Percentiles rank a stretch among this genome's conserved stretches.
Conservation (phyloP, 495 filamentous ascomycete genomes). For the Podospora tetraspora region DNA sequence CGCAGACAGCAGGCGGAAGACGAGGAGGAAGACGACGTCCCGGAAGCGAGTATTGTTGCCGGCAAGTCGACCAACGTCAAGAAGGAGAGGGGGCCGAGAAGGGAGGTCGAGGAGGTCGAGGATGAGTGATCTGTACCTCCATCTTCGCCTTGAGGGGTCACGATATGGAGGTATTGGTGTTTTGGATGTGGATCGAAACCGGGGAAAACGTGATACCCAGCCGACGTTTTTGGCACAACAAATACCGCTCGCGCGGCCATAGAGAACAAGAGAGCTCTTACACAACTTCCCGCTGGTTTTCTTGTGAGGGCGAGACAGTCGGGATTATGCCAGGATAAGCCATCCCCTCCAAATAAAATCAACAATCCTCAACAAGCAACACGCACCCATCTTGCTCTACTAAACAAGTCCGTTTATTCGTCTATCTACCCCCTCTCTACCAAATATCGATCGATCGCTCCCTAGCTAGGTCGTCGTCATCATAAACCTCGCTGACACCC, state of each 20-base stretch:
- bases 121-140: slow-evolving; percentile 3
- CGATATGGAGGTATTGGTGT: background rate
- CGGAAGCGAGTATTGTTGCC: slow-evolving; percentile 19
- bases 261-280: background rate
- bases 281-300: background rate
- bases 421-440: background rate
- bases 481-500: background rate
- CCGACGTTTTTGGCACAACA: background rate
- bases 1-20: slow-evolving; percentile 23
- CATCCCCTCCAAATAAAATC: background rate
- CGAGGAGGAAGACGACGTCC: slow-evolving; percentile 24
- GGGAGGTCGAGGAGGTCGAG: slow-evolving; percentile 12
- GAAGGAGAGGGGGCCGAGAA: slow-evolving; percentile 15
- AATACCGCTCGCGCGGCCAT: background rate
- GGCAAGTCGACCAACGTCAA: slow-evolving; percentile 22
- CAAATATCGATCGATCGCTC: background rate
- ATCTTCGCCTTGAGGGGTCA: background rate
- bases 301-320: background rate
- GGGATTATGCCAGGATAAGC: background rate
- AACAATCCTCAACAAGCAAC: background rate
- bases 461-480: background rate
- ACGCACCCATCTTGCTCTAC: background rate
- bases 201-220: background rate
- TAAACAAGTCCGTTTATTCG: background rate
- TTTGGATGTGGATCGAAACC: background rate